Percentiles rank a stretch among this genome's conserved stretches.
These are phyloP conservation scores for Coemansia pectinata DNA, from an alignment of 192 early-diverging fungal species.

Conservation along the genomic window DNA sequence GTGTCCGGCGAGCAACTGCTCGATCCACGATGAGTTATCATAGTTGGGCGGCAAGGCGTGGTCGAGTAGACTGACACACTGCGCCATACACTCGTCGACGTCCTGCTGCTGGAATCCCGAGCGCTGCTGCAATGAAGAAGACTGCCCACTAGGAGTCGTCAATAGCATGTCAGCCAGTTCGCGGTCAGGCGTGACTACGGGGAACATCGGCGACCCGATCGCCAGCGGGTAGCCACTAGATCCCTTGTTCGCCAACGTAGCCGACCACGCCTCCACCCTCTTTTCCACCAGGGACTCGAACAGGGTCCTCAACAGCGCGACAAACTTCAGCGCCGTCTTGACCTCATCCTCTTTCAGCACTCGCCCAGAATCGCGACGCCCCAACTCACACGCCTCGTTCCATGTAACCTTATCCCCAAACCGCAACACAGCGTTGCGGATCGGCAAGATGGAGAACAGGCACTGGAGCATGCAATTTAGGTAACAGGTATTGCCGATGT, in stretches of 20 bases:
- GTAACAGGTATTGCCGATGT: slow-evolving; percentile 90
- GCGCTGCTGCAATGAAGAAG: slow-evolving; percentile 3
- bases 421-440: slow-evolving; percentile 63
- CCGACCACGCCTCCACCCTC: slow-evolving; percentile 32
- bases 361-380: slow-evolving; percentile 37
- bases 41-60: slow-evolving; percentile 57
- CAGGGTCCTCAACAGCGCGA: slow-evolving; percentile 54
- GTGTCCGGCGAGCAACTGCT: slow-evolving; percentile 33
- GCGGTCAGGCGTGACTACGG: slow-evolving; percentile 57
- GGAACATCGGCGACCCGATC: slow-evolving; percentile 2
- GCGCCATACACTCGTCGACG: slow-evolving; percentile 74
- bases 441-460: slow-evolving; percentile 63
- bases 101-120: slow-evolving; percentile 62
- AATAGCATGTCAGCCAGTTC: slow-evolving; percentile 65
- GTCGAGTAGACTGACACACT: slow-evolving; percentile 63
- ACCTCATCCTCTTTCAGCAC: slow-evolving; percentile 26
- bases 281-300: slow-evolving; percentile 51
- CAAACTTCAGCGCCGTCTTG: slow-evolving; percentile 40
- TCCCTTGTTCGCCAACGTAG: slow-evolving; percentile 22
- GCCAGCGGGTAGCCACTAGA: slow-evolving; percentile 40
- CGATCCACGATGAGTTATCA: slow-evolving; percentile 38
- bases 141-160: slow-evolving; percentile 14
- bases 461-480: slow-evolving; percentile 83
- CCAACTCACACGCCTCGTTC: slow-evolving; percentile 39
- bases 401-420: slow-evolving; percentile 42